These are phyloP conservation scores for Avena atlantica DNA, from an alignment of 176 grass and related monocot genomes.

Conservation along the genomic window DNA sequence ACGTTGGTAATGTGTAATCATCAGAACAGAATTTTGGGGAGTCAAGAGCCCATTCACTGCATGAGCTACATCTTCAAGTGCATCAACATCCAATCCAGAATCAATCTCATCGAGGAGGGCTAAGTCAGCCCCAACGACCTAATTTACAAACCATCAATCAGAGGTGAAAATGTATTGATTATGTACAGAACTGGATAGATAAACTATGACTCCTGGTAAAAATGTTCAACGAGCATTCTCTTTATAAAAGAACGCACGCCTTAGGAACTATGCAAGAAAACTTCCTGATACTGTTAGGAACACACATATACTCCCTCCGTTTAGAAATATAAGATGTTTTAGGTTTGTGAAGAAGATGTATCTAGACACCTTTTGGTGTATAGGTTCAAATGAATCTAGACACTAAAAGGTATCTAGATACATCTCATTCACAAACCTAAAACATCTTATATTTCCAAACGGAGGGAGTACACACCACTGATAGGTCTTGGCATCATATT, in stretches of 20 bases:
- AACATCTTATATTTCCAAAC: too few species aligned
- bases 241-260: background rate
- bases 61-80: conserved; percentile 84
- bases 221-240: conserved; percentile 21
- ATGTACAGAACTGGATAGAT: conserved; percentile 31
- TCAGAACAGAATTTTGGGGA: conserved; percentile 77
- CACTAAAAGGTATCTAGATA: too few species aligned
- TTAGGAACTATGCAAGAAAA: background rate
- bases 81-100: conserved; percentile 98
- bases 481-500: background rate
- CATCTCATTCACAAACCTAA: too few species aligned
- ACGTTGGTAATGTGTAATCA: conserved; percentile 96
- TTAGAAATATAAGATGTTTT: too few species aligned
- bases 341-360: too few species aligned
- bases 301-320: background rate
- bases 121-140: conserved; percentile 91
- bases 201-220: conserved; percentile 27
- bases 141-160: conserved; percentile 46
- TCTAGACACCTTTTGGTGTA: too few species aligned
- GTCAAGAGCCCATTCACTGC: conserved; percentile 85
- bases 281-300: background rate
- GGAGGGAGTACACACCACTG: background rate
- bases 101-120: conserved; percentile 98
- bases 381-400: too few species aligned
- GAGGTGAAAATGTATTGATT: conserved; percentile 12